These are phyloP conservation scores for Paecilomyces niveus DNA, from an alignment of 2,329 filamentous ascomycete species.

Conservation along the genomic window DNA sequence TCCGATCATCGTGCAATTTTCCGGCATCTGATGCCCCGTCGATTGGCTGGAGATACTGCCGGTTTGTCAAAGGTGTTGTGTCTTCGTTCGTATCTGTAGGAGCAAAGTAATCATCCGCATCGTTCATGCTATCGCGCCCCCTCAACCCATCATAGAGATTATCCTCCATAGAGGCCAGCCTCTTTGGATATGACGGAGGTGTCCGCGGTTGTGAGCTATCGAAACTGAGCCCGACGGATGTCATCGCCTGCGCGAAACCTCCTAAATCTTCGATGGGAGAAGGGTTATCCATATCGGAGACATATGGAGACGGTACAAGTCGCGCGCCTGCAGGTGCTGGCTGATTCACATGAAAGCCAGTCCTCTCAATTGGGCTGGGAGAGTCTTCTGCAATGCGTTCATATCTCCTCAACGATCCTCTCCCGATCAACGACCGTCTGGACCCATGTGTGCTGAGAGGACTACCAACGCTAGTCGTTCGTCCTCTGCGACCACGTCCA, in stretches of 20 bases:
- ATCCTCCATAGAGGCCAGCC: not conserved
- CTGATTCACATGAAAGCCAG: slow-evolving; percentile 14
- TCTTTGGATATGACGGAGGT: slow-evolving; percentile 7
- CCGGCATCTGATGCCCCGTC: slow-evolving; percentile 41
- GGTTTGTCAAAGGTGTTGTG: slow-evolving; percentile 53
- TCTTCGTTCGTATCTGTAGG: slow-evolving; percentile 46
- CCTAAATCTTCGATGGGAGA: slow-evolving; percentile 30
- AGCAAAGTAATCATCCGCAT: slow-evolving; percentile 49
- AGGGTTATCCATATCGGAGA: slow-evolving; percentile 16
- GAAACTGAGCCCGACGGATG: slow-evolving; percentile 36
- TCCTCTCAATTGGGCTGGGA: slow-evolving; percentile 36
- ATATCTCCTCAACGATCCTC: slow-evolving; percentile 41
- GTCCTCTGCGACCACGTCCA: slow-evolving; percentile 20
- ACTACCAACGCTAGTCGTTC: slow-evolving; percentile 18
- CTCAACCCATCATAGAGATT: not conserved
- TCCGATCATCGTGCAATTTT: slow-evolving; percentile 42
- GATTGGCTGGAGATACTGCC: slow-evolving; percentile 50
- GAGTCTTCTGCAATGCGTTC: slow-evolving; percentile 47
- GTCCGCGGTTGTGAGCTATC: slow-evolving; percentile 15
- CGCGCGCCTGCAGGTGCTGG: slow-evolving; percentile 14
- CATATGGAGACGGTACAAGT: slow-evolving; percentile 12
- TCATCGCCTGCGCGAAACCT: slow-evolving; percentile 36
- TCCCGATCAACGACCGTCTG: slow-evolving; percentile 33
- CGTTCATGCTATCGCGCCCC: slow-evolving; percentile 23
- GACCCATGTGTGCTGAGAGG: slow-evolving; percentile 38